phyloP scores from a whole-genome alignment of 495 filamentous ascomycete genomes.

The Tuber microsphaerosporum region DNA sequence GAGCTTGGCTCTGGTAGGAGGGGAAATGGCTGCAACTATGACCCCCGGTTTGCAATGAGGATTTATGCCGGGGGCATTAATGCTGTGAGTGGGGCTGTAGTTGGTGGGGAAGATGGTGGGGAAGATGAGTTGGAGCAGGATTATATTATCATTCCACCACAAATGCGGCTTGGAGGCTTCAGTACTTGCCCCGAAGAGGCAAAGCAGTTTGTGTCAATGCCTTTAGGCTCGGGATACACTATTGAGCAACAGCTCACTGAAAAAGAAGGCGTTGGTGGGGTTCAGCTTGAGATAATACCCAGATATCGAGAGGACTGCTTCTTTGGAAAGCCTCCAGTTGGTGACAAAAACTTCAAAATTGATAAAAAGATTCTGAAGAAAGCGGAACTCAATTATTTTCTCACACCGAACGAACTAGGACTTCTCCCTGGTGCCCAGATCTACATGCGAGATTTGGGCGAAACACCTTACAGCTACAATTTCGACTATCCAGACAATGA shows the following conservation, averaged over 20 bases:
- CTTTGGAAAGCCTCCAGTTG: neutral
- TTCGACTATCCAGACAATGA: neutral
- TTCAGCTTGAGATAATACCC: conserved; percentile 49
- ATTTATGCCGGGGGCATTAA: conserved; percentile 49
- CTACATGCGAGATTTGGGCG: neutral
- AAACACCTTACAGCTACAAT: conserved; percentile 12
- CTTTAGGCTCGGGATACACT: conserved; percentile 46
- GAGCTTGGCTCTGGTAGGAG: conserved; percentile 40
- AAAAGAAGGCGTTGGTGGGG: conserved; percentile 45
- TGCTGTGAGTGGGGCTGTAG: conserved; percentile 44
- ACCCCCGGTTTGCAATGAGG: conserved; percentile 44
- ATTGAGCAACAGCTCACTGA: conserved; percentile 50
- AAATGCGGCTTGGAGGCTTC: conserved; percentile 49
- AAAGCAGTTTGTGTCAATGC: conserved; percentile 48
- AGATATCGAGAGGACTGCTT: neutral
- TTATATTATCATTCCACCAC: conserved; percentile 47
- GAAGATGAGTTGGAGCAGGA: conserved; percentile 44
- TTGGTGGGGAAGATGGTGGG: neutral
- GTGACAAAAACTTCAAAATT: neutral
- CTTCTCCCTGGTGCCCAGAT: neutral
- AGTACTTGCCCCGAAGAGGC: conserved; percentile 40
- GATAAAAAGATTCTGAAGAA: neutral
- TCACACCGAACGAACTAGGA: conserved; percentile 7
- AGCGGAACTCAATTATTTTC: neutral
- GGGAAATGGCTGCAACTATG: conserved; percentile 6